A percentile compares a stretch with the other conserved stretches of the same genome.
These are phyloP conservation scores for Rhazya stricta DNA, from an alignment of 257 asterid genomes.

Conservation along the genomic window DNA sequence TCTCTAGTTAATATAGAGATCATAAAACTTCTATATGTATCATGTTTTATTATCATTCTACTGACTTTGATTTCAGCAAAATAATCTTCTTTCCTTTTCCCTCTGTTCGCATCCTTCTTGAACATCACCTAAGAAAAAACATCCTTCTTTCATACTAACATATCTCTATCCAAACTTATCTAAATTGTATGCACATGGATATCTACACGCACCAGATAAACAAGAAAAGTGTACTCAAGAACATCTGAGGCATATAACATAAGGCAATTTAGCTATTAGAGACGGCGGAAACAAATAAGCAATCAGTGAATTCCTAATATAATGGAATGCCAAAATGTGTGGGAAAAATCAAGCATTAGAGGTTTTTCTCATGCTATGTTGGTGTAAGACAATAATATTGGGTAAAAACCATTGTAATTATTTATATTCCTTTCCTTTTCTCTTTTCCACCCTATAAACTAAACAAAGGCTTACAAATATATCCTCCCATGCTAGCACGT, in stretches of 20 bases:
- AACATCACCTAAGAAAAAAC: not conserved
- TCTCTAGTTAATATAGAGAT: not conserved
- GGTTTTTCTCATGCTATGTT: not conserved
- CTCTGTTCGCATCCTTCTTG: not conserved
- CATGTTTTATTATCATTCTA: not conserved
- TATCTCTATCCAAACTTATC: not conserved
- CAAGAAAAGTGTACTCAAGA: not conserved
- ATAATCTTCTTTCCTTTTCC: too few relatives aligned
- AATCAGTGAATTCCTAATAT: not conserved
- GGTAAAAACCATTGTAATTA: too few relatives aligned
- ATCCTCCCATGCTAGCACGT: constrained; percentile 98
- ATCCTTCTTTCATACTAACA: not conserved
- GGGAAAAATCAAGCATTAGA: not conserved
- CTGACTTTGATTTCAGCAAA: not conserved
- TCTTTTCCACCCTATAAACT: not conserved
- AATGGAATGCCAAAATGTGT: too few relatives aligned
- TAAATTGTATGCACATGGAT: not conserved
- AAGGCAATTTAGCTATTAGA: not conserved
- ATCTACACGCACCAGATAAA: not conserved
- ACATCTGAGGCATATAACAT: not conserved
- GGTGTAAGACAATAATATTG: not conserved
- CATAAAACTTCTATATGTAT: not conserved
- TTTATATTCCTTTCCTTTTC: not conserved
- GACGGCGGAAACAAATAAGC: not conserved
- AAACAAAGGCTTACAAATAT: constrained; percentile 58